Evolutionary conservation across 2,329 filamentous ascomycete species (phyloP), one percentile per base, ranked within the genome.

Genomic region (Arthroderma sp.): DNA sequence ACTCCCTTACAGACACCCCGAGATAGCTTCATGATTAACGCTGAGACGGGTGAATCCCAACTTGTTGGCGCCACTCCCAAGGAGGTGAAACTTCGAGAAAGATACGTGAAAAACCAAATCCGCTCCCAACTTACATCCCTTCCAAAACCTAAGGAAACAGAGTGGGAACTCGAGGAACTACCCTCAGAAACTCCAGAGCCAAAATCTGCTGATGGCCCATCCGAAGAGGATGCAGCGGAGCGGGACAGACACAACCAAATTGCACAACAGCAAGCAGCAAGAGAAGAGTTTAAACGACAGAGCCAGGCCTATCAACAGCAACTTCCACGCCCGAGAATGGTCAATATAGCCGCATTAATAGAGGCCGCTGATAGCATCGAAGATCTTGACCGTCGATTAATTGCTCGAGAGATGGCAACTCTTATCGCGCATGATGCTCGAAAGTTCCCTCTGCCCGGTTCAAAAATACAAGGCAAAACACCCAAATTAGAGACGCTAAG

Each of bases 231-330:
- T 56, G 72, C 77, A 27, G 86, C 84, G 10, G 79, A 88, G 52
- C 77, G 84, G 32, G 86, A 94, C 59, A 75, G 76, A 38, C 78
- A 83, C 50, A 77, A 82, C 41, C 75, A 75, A 39, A 68, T 72
- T 50, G 61, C 71, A 2, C 68, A 66, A 34, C 80, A 88, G 56
- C 83, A 82, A 42, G 58, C 77, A 65, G 71, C 81, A 59, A 60
- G 73, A 56, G 66, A 74, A 8, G 88, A 96, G 54, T 83, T 86
- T 57, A 81, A 78, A 60, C 75, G 88, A 42, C 81, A 91, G 55
- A 93, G 85, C 1, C 87, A 94, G 58, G 88, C 94, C n/a, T 80
- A 95, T 63, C 89, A 96, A 65, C 80, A 75, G 53, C 77, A 76
- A 3, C 69, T 98, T 8, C 91, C 91, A 5, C 76, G 89, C 38